Evolutionary conservation across 2,329 filamentous ascomycete species (phyloP).

Genomic region (Cladosporium cucumerinum): DNA sequence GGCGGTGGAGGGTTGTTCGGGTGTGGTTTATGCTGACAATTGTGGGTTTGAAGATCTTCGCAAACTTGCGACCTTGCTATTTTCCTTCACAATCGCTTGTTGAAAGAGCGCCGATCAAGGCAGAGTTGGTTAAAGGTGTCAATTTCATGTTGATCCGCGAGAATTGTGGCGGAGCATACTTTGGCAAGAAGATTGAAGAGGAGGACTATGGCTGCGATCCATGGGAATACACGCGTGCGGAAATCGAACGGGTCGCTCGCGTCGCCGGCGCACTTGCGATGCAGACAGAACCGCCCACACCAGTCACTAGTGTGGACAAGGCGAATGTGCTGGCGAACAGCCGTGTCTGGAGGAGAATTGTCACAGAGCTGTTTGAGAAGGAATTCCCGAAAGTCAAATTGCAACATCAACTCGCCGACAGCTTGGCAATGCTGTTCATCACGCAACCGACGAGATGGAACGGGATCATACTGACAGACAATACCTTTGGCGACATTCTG

Average conservation of each 20-base stretch:
- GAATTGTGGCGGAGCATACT: constrained; percentile 52
- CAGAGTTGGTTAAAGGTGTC: constrained; percentile 44
- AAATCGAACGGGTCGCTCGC: constrained; percentile 48
- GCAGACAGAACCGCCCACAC: constrained; percentile 36
- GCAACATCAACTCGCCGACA: constrained; percentile 48
- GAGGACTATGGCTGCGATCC: constrained; percentile 46
- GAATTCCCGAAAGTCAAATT: constrained; percentile 46
- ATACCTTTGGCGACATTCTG: constrained; percentile 50
- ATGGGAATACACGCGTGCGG: constrained; percentile 46
- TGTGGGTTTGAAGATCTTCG: constrained; percentile 39
- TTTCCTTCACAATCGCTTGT: constrained; percentile 41
- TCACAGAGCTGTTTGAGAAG: constrained; percentile 39
- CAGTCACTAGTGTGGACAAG: constrained; percentile 52
- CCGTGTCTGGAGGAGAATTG: constrained; percentile 48
- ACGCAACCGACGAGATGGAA: constrained; percentile 48
- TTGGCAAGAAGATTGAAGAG: constrained; percentile 47
- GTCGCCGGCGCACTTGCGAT: constrained; percentile 47
- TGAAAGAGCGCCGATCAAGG: constrained; percentile 45
- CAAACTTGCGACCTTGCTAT: constrained; percentile 51
- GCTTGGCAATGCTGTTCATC: constrained; percentile 49
- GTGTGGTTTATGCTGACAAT: not conserved
- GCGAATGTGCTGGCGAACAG: constrained; percentile 53
- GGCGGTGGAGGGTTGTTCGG: not conserved
- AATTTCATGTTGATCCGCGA: constrained; percentile 51
- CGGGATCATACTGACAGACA: constrained; percentile 48